A percentile compares a stretch with the other conserved stretches of the same genome.
phyloP scores from a whole-genome alignment of 768 basidiomycete genomes.

The Russula sp. region DNA sequence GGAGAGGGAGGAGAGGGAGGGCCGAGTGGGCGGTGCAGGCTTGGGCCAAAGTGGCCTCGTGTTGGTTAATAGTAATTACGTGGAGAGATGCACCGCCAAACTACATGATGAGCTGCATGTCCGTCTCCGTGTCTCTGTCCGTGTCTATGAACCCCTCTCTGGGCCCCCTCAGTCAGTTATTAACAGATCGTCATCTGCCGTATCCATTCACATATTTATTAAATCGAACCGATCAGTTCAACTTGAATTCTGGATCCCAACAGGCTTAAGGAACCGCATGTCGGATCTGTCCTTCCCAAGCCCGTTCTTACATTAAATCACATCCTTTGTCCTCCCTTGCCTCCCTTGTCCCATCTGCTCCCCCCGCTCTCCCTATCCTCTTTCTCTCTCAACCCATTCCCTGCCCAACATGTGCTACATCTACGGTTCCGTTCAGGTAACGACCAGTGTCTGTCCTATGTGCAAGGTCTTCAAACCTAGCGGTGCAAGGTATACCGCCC shows the following conservation, averaged over 20 bases:
- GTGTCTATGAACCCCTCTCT: slow-evolving; percentile 19
- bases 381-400: slow-evolving; percentile 9
- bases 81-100: too few relatives aligned
- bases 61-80: not conserved
- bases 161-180: slow-evolving; percentile 9
- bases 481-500: slow-evolving; percentile 40
- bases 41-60: not conserved
- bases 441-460: slow-evolving; percentile 67
- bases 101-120: too few relatives aligned
- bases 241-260: not conserved
- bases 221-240: slow-evolving; percentile 36
- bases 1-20: not conserved
- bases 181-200: slow-evolving; percentile 24
- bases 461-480: slow-evolving; percentile 73
- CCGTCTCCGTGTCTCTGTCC: not conserved
- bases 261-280: slow-evolving; percentile 33
- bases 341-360: slow-evolving; percentile 24
- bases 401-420: slow-evolving; percentile 59
- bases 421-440: slow-evolving; percentile 61
- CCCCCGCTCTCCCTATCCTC: slow-evolving; percentile 11
- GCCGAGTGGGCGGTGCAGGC: not conserved
- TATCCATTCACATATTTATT: slow-evolving; percentile 19
- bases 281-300: slow-evolving; percentile 30
- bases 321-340: slow-evolving; percentile 30
- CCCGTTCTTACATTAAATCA: slow-evolving; percentile 32